Base-by-base conservation (phyloP, 2,329 filamentous ascomycete species). In the Rugonectria rugulosa region DNA sequence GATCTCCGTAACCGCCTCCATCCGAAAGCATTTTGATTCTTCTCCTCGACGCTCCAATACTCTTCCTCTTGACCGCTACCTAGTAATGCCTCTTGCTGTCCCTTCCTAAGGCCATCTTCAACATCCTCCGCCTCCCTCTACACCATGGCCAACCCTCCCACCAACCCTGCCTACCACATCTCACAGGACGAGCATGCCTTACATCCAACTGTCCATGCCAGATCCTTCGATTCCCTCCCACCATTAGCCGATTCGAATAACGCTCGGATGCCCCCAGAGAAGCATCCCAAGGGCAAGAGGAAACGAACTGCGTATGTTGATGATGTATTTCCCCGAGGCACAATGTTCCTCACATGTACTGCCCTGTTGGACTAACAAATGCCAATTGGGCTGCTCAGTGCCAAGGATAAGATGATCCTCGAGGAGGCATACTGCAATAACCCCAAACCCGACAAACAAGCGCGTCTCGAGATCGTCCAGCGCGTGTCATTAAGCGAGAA, bases 401-500 rank as follows among this genome's bases (percentile, higher is more conserved):
- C 90, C 34, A 90, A 94, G 75, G 94, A 98, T 77, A 94, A 97
- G 78, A 85, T 88, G 47, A 85, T 96, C 48, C 87, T 97, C 57
- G 94, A 97, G 75, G 83, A 89, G 29, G 92, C 94, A 56, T 97
- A 96, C 71, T 83, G 85, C 66, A 84, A 81, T 59, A 96, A 97
- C 72, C 86, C 91, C 6, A 97, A 97, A 74, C 94, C 94, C 27
- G 93, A 97, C 78, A 97, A 96, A 77, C 83, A 87, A 52, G 89
- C 91, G 73, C 91, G 94, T 77, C 83, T 91, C 41, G 88, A 88
- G 55, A 92, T 98, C 61, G 91, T 96, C 57, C 85, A 86, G 75
- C 90, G 88, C 74, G 92, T 97, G 58, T 89, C 91, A 20, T 82
- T 98, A 61, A 94, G 91, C 64, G 93, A 97, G 78, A 97, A 97